Percentiles rank a stretch among this genome's conserved stretches.
These are phyloP conservation scores for Mesembryanthemum crystallinum DNA, from an alignment of 148 eudicot species.

Conservation along the genomic window DNA sequence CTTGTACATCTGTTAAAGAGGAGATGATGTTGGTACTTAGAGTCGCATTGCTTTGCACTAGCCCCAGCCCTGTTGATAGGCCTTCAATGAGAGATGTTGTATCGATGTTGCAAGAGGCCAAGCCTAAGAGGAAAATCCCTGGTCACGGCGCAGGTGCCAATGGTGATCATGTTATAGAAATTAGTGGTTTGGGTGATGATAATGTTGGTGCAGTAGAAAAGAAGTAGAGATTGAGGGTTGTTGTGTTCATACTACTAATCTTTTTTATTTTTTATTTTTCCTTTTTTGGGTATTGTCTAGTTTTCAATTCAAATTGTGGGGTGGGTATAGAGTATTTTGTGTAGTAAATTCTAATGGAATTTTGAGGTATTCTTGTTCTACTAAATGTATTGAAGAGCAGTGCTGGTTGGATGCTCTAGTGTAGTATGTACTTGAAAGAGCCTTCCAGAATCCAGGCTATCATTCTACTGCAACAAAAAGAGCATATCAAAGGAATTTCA, in stretches of 20 bases:
- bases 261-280: conserved; percentile 20
- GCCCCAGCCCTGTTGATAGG: conserved; percentile 73
- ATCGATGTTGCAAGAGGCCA: conserved; percentile 90
- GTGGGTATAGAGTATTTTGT: conserved; percentile 47
- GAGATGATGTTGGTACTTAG: conserved; percentile 75
- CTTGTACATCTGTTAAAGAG: conserved; percentile 65
- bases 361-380: background rate
- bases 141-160: conserved; percentile 30
- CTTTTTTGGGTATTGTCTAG: conserved; percentile 14
- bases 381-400: background rate
- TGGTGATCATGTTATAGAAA: conserved; percentile 38
- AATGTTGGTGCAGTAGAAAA: conserved; percentile 33
- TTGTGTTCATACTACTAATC: conserved; percentile 20
- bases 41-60: conserved; percentile 86
- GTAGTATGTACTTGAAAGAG: background rate
- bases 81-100: conserved; percentile 97
- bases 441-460: too few relatives aligned
- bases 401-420: conserved; percentile 8
- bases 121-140: conserved; percentile 69
- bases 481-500: too few relatives aligned
- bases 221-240: conserved; percentile 16
- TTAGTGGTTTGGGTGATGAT: conserved; percentile 21
- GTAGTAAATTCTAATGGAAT: conserved; percentile 17
- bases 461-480: too few relatives aligned
- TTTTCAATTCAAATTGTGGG: conserved; percentile 44